A percentile compares a stretch with the other conserved stretches of the same genome.
These are phyloP conservation scores for Thraustotheca clavata DNA, from an alignment of 352 stramenopile species.

Conservation along the genomic window DNA sequence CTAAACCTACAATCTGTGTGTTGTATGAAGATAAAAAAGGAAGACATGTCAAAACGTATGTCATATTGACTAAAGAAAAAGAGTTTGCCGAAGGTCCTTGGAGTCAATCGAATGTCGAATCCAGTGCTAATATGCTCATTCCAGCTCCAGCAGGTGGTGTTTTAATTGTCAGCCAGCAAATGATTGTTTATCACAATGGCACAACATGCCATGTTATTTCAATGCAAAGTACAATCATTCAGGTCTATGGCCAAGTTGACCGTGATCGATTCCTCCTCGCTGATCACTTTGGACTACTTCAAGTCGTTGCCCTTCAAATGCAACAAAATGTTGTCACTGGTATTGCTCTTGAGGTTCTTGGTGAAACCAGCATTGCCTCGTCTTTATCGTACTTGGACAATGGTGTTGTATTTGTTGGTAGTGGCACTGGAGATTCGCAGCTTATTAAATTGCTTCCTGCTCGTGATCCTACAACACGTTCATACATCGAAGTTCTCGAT, in stretches of 20 bases:
- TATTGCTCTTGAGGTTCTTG: constrained; percentile 90
- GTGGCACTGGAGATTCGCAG: constrained; percentile 92
- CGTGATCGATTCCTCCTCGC: constrained; percentile 83
- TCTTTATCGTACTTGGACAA: constrained; percentile 92
- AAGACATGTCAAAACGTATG: constrained; percentile 88
- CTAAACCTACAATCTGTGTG: constrained; percentile 86
- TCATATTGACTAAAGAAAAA: constrained; percentile 85
- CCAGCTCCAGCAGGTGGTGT: constrained; percentile 75
- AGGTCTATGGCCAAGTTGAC: constrained; percentile 84
- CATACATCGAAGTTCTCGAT: constrained; percentile 91
- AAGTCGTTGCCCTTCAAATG: constrained; percentile 81
- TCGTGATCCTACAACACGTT: constrained; percentile 58
- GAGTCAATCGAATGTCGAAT: constrained; percentile 85
- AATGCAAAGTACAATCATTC: constrained; percentile 87
- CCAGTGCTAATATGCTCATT: constrained; percentile 80
- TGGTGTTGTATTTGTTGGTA: constrained; percentile 93
- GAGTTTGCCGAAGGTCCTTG: constrained; percentile 84
- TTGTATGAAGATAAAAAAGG: constrained; percentile 88
- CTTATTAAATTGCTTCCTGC: constrained; percentile 89
- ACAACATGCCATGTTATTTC: constrained; percentile 84
- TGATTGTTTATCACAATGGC: constrained; percentile 87
- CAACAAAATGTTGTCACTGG: constrained; percentile 51
- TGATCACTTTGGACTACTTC: constrained; percentile 85
- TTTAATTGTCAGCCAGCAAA: constrained; percentile 88
- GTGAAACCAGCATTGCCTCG: constrained; percentile 87